Percentiles rank a stretch among this genome's conserved stretches.
Evolutionary conservation across 2,329 filamentous ascomycete species (phyloP).

Genomic region (Aphanoascus verrucosus): DNA sequence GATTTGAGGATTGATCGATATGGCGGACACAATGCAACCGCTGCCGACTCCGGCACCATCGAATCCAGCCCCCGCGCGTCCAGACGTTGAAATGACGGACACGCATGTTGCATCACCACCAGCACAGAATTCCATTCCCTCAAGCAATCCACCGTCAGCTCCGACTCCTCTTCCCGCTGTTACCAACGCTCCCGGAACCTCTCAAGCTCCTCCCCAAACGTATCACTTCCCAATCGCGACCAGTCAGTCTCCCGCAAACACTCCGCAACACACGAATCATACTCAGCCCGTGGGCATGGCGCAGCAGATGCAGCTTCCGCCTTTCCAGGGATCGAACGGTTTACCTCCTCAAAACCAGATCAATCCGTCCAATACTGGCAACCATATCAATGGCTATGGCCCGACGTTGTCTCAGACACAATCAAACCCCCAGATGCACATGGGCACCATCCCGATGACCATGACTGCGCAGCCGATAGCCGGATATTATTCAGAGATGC

Average conservation of each 20-base stretch:
- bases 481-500: constrained; percentile 41
- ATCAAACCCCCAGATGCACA: constrained; percentile 10
- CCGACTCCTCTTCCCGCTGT: constrained; percentile 15
- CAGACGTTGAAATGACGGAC: constrained; percentile 14
- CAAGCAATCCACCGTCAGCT: constrained; percentile 2
- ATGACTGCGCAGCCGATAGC: constrained; percentile 20
- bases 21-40: not conserved
- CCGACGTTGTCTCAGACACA: constrained; percentile 12
- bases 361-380: constrained; percentile 24
- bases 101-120: constrained; percentile 15
- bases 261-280: constrained; percentile 8
- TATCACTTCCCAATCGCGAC: constrained; percentile 35
- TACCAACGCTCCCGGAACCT: constrained; percentile 13
- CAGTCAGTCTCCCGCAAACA: not conserved
- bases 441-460: constrained; percentile 15
- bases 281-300: constrained; percentile 6
- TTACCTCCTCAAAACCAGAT: constrained; percentile 22
- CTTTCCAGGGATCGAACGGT: constrained; percentile 17
- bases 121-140: constrained; percentile 16
- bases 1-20: not conserved
- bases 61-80: not conserved
- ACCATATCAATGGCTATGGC: constrained; percentile 28
- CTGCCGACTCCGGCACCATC: not conserved
- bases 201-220: constrained; percentile 29
- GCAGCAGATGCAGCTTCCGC: constrained; percentile 10